Conservation (phyloP, 306 rosid genomes). For the Crotalaria pallida region DNA sequence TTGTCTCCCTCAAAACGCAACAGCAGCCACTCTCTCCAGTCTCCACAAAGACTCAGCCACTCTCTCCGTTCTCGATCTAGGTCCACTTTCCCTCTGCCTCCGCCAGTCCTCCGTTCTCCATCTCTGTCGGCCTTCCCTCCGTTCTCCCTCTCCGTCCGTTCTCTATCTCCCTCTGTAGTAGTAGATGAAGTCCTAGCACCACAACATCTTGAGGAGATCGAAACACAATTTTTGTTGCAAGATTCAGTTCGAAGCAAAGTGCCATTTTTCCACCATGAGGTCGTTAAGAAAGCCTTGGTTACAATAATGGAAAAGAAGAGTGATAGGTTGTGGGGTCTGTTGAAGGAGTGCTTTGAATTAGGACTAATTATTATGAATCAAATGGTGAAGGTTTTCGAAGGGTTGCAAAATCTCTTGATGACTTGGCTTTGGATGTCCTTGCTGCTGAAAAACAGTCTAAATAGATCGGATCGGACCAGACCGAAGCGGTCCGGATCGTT, state of each 20-base stretch:
- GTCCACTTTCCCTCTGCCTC: too few species aligned
- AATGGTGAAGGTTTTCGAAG: constrained; percentile 60
- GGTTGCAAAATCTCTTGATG: constrained; percentile 62
- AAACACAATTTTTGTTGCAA: constrained; percentile 33
- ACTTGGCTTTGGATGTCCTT: constrained; percentile 71
- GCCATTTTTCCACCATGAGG: constrained; percentile 78
- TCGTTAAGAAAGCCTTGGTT: constrained; percentile 55
- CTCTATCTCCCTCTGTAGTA: too few species aligned
- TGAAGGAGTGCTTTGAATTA: constrained; percentile 51
- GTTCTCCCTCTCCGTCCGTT: too few species aligned
- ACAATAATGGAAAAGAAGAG: constrained; percentile 56
- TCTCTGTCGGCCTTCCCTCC: too few species aligned
- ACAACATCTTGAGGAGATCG: constrained; percentile 62
- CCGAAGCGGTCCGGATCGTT: too few species aligned
- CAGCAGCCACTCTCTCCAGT: too few species aligned
- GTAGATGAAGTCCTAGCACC: constrained; percentile 72
- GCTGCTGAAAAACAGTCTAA: constrained; percentile 58
- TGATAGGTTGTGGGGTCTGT: constrained; percentile 56
- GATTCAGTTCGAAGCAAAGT: constrained; percentile 51
- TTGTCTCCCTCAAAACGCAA: too few species aligned
- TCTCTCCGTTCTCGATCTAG: too few species aligned
- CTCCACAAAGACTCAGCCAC: too few species aligned
- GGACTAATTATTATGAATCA: constrained; percentile 63
- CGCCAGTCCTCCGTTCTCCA: too few species aligned
- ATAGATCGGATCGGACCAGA: too few species aligned